Evolutionary conservation across 768 basidiomycete species (phyloP).

Genomic region (Kwoniella newhampshirensis): DNA sequence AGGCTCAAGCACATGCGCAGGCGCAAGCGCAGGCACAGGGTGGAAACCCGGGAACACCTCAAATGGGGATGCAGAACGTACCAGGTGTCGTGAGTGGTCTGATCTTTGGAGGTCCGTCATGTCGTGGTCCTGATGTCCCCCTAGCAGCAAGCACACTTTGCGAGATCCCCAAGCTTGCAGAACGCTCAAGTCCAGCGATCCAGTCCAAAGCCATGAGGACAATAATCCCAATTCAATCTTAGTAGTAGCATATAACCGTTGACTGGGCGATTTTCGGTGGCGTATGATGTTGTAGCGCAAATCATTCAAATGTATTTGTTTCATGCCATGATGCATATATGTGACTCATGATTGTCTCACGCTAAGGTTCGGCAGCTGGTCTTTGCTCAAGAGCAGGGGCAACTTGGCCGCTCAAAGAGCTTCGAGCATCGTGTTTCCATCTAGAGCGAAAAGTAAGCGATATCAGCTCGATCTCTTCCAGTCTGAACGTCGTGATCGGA

Average conservation of each 20-base stretch:
- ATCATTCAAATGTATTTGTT: background rate
- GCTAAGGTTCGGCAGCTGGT: conserved; percentile 15
- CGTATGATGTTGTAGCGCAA: too few relatives aligned
- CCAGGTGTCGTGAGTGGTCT: conserved; percentile 9
- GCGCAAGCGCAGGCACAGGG: conserved; percentile 24
- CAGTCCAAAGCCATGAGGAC: conserved; percentile 27
- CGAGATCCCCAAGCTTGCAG: conserved; percentile 36
- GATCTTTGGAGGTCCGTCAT: too few relatives aligned
- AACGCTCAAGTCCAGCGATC: conserved; percentile 20
- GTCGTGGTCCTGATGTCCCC: background rate
- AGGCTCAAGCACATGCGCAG: conserved; percentile 24
- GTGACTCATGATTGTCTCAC: background rate
- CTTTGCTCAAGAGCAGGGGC: conserved; percentile 8
- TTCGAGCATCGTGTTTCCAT: conserved; percentile 41
- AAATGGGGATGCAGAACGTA: conserved; percentile 15
- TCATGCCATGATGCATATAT: background rate
- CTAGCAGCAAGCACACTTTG: conserved; percentile 23
- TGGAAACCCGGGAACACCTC: conserved; percentile 17
- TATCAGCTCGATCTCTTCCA: conserved; percentile 13
- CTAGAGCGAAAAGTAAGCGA: conserved; percentile 11
- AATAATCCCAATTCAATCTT: too few relatives aligned
- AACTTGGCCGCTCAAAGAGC: background rate
- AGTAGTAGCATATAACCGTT: too few relatives aligned
- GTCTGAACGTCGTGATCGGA: background rate
- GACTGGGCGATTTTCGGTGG: too few relatives aligned